Percentiles rank a stretch among this genome's conserved stretches.
Conservation (phyloP, 2,329 filamentous ascomycete genomes). For the Dactylellina cionopaga region DNA sequence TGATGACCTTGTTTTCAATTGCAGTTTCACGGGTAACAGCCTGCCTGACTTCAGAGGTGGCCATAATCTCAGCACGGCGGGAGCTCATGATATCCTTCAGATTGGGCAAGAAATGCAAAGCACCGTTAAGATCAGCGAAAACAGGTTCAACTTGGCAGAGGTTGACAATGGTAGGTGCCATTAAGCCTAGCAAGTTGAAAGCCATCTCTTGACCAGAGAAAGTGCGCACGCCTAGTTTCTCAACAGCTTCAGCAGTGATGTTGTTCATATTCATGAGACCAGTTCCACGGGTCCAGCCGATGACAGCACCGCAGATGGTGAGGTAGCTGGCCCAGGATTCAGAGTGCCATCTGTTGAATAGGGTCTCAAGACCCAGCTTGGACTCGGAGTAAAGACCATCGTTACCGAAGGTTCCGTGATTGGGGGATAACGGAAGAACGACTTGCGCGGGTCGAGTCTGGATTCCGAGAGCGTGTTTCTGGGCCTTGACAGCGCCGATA, state of each 20-base stretch:
- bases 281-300: conserved; percentile 98
- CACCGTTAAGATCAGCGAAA: conserved; percentile 96
- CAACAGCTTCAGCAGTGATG: conserved; percentile 94
- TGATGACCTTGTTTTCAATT: conserved; percentile 96
- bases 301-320: conserved; percentile 96
- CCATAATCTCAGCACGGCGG: conserved; percentile 91
- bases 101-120: conserved; percentile 95
- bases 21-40: conserved; percentile 95
- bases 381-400: conserved; percentile 98
- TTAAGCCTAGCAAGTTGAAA: conserved; percentile 95
- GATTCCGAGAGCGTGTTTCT: conserved; percentile 87
- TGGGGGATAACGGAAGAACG: conserved; percentile 92
- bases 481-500: conserved; percentile 86
- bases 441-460: conserved; percentile 97
- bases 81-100: conserved; percentile 93
- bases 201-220: conserved; percentile 99
- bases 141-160: conserved; percentile 95
- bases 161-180: conserved; percentile 93
- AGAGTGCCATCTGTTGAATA: conserved; percentile 98
- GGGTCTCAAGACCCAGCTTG: conserved; percentile 93
- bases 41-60: conserved; percentile 90
- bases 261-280: conserved; percentile 99
- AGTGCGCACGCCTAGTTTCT: conserved; percentile 94
- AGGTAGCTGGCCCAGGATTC: conserved; percentile 98
- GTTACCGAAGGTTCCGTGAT: conserved; percentile 97